Conservation (phyloP, 225 moss, liverwort and hornwort genomes). For the Neckera pumila region DNA sequence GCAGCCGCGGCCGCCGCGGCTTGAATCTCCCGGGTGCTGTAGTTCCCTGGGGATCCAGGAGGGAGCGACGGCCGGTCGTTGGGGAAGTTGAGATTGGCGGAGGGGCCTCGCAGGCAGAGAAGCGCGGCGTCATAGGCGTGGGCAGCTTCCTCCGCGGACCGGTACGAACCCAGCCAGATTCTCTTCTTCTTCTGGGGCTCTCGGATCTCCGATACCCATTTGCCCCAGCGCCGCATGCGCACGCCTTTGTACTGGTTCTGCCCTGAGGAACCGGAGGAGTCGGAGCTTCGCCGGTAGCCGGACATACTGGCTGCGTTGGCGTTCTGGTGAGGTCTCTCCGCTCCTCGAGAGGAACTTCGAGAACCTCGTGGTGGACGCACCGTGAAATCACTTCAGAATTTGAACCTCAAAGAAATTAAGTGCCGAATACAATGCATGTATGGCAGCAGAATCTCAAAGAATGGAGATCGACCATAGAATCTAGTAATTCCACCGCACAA, state of each 20-base stretch:
- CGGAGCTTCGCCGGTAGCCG: background rate
- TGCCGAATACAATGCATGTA: background rate
- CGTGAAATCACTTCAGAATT: background rate
- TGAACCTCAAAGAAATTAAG: background rate
- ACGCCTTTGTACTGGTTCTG: conserved; percentile 35
- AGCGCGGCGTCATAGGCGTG: conserved; percentile 44
- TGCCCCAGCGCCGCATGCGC: conserved; percentile 42
- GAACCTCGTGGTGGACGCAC: conserved; percentile 30
- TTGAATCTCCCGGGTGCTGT: conserved; percentile 34
- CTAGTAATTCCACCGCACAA: background rate
- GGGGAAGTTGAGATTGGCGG: conserved; percentile 38
- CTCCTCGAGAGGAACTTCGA: background rate
- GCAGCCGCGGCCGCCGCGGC: conserved; percentile 36
- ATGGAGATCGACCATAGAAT: background rate
- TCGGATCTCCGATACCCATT: conserved; percentile 39
- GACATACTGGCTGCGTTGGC: conserved; percentile 4
- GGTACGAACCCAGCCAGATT: conserved; percentile 43
- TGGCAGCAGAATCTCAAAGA: background rate
- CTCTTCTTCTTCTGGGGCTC: conserved; percentile 20
- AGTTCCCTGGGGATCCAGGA: conserved; percentile 19
- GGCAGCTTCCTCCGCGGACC: conserved; percentile 34
- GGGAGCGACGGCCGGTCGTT: conserved; percentile 13
- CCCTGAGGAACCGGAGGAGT: background rate
- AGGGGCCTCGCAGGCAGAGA: conserved; percentile 16
- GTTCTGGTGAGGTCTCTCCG: background rate